These are phyloP conservation scores for Fusarium sp. DNA, from an alignment of 2,329 filamentous ascomycete species.

Conservation along the genomic window DNA sequence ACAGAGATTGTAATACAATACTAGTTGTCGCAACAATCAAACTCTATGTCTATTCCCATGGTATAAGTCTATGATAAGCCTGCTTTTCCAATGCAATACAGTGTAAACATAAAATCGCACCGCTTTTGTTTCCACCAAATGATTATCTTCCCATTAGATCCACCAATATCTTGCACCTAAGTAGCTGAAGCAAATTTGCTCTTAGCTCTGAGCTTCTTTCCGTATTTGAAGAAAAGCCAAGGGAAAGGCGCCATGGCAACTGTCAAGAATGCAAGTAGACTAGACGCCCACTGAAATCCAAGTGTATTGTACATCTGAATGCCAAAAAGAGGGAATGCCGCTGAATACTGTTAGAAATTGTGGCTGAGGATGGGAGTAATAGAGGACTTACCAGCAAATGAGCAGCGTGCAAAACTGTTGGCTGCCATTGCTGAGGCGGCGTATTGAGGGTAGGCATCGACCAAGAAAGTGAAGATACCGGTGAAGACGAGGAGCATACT, in stretches of 20 bases:
- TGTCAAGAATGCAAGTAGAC: conserved; percentile 36
- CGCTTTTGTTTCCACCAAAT: background rate
- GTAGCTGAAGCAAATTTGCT: conserved; percentile 30
- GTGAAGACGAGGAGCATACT: conserved; percentile 32
- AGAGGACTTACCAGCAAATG: conserved; percentile 23
- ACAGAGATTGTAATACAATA: too few relatives aligned
- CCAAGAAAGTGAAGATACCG: conserved; percentile 38
- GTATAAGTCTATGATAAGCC: background rate
- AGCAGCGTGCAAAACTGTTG: conserved; percentile 39
- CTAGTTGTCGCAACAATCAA: background rate
- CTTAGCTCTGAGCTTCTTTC: conserved; percentile 30
- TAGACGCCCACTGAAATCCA: conserved; percentile 38
- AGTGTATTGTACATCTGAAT: conserved; percentile 41
- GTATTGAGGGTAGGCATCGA: conserved; percentile 39
- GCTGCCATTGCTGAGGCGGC: conserved; percentile 41
- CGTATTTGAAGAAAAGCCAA: conserved; percentile 40
- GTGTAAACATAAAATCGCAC: accelerated
- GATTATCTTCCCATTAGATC: background rate
- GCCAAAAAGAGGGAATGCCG: conserved; percentile 29
- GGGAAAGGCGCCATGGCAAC: conserved; percentile 38
- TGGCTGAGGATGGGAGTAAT: accelerated
- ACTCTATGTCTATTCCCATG: background rate
- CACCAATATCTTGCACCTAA: background rate
- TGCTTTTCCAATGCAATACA: accelerated
- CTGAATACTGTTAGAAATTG: background rate